Conservation (phyloP, 2,329 filamentous ascomycete species). For the Xylariomycetidae sp. region DNA sequence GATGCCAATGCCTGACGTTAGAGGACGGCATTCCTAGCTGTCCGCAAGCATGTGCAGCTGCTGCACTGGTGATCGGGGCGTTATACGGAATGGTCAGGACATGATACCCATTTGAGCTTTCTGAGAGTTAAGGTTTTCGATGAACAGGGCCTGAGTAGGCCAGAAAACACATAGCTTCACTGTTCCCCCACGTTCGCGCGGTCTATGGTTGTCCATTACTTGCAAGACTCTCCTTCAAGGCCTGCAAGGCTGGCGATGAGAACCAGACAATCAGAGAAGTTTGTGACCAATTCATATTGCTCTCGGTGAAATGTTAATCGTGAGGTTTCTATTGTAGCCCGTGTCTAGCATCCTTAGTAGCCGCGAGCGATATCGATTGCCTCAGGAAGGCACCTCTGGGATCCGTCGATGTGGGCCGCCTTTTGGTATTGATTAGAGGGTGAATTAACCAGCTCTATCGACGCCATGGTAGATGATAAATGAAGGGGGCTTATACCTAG, state of each 20-base stretch:
- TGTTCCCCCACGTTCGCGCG: no score
- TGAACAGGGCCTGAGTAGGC: slow-evolving; percentile 15
- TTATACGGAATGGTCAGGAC: slow-evolving; percentile 28
- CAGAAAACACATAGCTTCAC: slow-evolving; percentile 6
- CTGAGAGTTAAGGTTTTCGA: slow-evolving; percentile 10
- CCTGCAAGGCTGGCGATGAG: slow-evolving; percentile 18
- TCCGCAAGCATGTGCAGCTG: slow-evolving; percentile 17
- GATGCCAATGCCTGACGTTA: slow-evolving; percentile 6
- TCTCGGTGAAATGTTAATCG: no score
- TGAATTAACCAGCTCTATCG: no score
- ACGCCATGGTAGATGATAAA: no score
- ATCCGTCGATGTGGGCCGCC: no score
- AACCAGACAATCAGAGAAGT: slow-evolving; percentile 18
- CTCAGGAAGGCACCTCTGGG: no score
- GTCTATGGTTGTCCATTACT: slow-evolving; percentile 15
- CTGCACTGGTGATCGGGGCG: slow-evolving; percentile 24
- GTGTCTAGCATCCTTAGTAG: no score
- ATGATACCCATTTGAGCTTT: slow-evolving; percentile 28
- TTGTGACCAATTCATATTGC: no score
- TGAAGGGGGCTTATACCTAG: no score
- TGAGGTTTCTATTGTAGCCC: no score
- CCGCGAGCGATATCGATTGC: no score
- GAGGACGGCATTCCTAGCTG: slow-evolving; percentile 18
- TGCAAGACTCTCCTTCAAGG: slow-evolving; percentile 21
- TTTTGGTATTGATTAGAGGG: no score